Base-by-base conservation (phyloP, 352 stramenopile genomes). In the Phytophthora syringae region DNA sequence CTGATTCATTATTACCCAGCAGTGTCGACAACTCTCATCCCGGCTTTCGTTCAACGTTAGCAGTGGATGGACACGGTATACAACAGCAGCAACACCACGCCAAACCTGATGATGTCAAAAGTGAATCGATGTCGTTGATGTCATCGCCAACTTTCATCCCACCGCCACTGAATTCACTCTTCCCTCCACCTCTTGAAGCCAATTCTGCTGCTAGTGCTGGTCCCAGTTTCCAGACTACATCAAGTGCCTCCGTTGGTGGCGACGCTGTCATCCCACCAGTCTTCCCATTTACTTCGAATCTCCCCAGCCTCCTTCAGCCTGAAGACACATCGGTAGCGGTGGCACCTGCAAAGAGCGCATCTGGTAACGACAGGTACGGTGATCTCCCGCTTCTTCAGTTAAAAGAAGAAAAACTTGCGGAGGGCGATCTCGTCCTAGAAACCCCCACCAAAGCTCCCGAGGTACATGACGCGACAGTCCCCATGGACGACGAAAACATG, bases 401-500 rank as follows among this genome's bases (percentile, higher is more conserved):
- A 22, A 75, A 74, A 30, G 60, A 68, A 57, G 60, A 62, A n/a
- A 75, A 70, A 34, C 7, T 40, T 4, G 53, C 62, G 40, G 57
- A 45, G 62, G 40, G 64, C n/a, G 49, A 70, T 62, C 37, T 76
- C 28, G 51, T 32, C 12, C 25, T 58, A 7, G n/a, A 65, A 32
- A 39, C 60, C 7, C 37, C 43, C 24, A 12, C 24, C 7, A 52
- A 61, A 48, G 56, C 42, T 34, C 11, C 28, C 34, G 51, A 32
- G 12, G 27, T 22, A 11, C 45, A 60, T 37, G 75, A 76, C 13
- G 22, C 63, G 20, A 65, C 40, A 11, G 62, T 67, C 2, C 43
- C 42, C 43, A 82, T 82, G 67, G 74, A 82, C 45, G 74, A 82
- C 30, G 85, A 92, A 65, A 84, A 93, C 69, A 93, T 93, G 82